Conservation (phyloP, 257 asterid genomes). For the Thymus quinquecostatus region DNA sequence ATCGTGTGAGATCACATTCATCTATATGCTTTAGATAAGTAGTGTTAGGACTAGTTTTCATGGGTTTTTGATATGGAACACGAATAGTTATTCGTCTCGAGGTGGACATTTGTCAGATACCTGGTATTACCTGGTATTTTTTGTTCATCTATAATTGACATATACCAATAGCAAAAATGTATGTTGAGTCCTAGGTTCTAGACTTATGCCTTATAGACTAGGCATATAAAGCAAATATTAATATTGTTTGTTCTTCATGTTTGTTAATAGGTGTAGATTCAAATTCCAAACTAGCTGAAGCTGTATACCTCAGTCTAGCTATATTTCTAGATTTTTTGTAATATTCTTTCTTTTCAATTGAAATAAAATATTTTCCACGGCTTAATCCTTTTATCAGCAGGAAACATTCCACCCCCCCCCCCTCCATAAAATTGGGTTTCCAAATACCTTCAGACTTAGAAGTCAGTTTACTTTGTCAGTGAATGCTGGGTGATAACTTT, state of each 20-base stretch:
- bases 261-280: neutral
- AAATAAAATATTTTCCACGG: slow-evolving; percentile 1
- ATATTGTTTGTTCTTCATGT: neutral
- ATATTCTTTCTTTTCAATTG: neutral
- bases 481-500: slow-evolving; percentile 16
- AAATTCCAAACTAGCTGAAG: neutral
- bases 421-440: slow-evolving; percentile 16
- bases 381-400: neutral
- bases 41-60: too few species aligned
- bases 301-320: neutral
- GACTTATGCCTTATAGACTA: neutral
- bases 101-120: neutral
- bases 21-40: slow-evolving; percentile 14
- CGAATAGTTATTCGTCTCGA: neutral
- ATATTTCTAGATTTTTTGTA: neutral
- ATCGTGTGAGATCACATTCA: neutral
- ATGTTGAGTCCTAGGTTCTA: neutral
- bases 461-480: neutral
- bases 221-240: neutral
- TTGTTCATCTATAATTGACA: neutral
- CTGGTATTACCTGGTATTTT: neutral
- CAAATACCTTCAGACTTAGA: neutral
- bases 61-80: too few species aligned
- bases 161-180: neutral
- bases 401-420: neutral